These are phyloP conservation scores for Ophiorrhiza pumila DNA, from an alignment of 257 asterid genomes.

Conservation along the genomic window DNA sequence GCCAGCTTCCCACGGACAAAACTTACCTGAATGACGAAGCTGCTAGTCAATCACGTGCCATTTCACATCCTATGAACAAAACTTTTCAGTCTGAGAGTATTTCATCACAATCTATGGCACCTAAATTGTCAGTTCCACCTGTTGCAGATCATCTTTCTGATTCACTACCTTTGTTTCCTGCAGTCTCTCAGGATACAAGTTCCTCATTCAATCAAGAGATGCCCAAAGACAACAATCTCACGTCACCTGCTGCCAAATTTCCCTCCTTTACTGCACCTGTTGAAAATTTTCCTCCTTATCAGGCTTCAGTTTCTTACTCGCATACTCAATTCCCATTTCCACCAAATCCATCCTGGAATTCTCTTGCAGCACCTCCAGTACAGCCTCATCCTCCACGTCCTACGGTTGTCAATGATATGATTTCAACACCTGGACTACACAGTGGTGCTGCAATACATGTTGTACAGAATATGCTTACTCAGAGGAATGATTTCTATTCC, in stretches of 20 bases:
- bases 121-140: conserved; percentile 32
- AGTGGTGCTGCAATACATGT: conserved; percentile 36
- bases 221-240: conserved; percentile 33
- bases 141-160: conserved; percentile 31
- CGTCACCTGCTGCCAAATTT: conserved; percentile 25
- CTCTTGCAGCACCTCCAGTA: conserved; percentile 50
- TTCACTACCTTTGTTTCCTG: conserved; percentile 30
- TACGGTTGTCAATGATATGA: conserved; percentile 19
- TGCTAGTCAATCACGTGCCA: conserved; percentile 12
- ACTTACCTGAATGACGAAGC: conserved; percentile 27
- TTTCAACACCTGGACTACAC: conserved; percentile 27
- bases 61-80: conserved; percentile 26
- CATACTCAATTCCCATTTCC: conserved; percentile 47
- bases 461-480: conserved; percentile 44
- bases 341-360: conserved; percentile 41
- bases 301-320: conserved; percentile 50
- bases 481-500: conserved; percentile 37
- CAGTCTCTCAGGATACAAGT: conserved; percentile 34
- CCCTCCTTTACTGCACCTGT: conserved; percentile 14
- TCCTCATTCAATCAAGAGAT: conserved; percentile 38
- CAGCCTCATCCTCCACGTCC: conserved; percentile 34
- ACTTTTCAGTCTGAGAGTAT: conserved; percentile 27
- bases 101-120: conserved; percentile 30
- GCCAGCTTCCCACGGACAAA: conserved; percentile 30
- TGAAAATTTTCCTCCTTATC: conserved; percentile 39